A percentile compares a stretch with the other conserved stretches of the same genome.
Evolutionary conservation across 2,329 filamentous ascomycete genomes (phyloP).

Genomic region (Diaporthe australafricana): DNA sequence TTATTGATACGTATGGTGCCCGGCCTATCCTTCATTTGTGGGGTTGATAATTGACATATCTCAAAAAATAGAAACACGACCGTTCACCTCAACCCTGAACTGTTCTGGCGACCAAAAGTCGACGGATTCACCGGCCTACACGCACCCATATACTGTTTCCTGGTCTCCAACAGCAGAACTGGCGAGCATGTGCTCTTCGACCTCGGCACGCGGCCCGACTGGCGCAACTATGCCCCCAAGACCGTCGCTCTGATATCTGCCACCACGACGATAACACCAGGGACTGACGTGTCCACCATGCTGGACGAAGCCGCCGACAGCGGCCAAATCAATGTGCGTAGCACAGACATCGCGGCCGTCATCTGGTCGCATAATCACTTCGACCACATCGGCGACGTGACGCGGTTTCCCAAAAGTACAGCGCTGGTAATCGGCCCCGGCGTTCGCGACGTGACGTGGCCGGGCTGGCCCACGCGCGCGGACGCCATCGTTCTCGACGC

Average conservation of each 20-base stretch:
- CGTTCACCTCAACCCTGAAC: conserved; percentile 18
- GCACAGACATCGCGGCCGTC: conserved; percentile 34
- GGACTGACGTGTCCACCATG: conserved; percentile 55
- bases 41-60: background rate
- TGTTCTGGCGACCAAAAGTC: conserved; percentile 20
- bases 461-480: conserved; percentile 55
- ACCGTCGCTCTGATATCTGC: conserved; percentile 44
- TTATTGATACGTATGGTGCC: conserved; percentile 29
- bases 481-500: conserved; percentile 43
- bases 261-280: conserved; percentile 41
- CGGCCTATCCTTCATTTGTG: background rate
- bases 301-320: conserved; percentile 49
- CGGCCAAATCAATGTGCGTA: background rate
- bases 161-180: conserved; percentile 7
- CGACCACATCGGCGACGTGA: conserved; percentile 62
- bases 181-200: conserved; percentile 46
- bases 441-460: conserved; percentile 53
- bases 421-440: conserved; percentile 61
- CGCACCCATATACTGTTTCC: conserved; percentile 21
- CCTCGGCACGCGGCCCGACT: conserved; percentile 54
- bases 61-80: background rate
- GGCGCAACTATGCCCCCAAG: conserved; percentile 49
- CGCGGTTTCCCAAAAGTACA: conserved; percentile 54
- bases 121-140: conserved; percentile 19
- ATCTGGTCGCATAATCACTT: conserved; percentile 53